Percentiles rank a stretch among this genome's conserved stretches.
phyloP scores from a whole-genome alignment of 495 filamentous ascomycete species.

The Jackrogersella minutella region DNA sequence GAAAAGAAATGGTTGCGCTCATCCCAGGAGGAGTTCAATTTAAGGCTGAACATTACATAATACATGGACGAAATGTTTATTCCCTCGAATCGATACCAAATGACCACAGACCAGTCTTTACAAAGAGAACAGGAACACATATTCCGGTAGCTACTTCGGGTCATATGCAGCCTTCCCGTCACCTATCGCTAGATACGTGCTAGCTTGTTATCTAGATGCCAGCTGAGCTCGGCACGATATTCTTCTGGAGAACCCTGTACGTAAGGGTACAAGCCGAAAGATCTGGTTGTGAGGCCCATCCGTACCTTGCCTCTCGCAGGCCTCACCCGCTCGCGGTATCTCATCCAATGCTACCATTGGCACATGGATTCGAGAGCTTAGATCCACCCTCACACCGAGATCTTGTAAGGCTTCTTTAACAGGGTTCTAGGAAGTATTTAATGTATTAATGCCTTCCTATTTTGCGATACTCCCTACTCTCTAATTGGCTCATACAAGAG shows the following conservation, averaged over 20 bases:
- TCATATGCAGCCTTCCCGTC: constrained; percentile 9
- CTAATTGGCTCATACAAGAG: constrained; percentile 9
- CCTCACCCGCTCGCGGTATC: constrained; percentile 25
- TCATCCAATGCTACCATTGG: constrained; percentile 9
- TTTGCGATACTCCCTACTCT: constrained; percentile 18
- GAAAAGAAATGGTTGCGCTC: neutral
- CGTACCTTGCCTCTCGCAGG: constrained; percentile 12
- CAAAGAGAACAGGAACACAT: neutral
- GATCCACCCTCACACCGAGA: constrained; percentile 33
- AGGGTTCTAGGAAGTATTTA: constrained; percentile 28
- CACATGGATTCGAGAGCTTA: constrained; percentile 24
- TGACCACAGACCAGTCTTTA: neutral
- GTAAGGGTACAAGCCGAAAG: constrained; percentile 27
- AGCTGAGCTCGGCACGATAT: constrained; percentile 3
- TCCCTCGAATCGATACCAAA: neutral
- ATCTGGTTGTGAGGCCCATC: constrained; percentile 20
- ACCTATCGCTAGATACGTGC: neutral
- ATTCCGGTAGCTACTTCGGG: neutral
- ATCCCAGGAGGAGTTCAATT: neutral
- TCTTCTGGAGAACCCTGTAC: constrained; percentile 28
- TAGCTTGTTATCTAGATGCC: constrained; percentile 10
- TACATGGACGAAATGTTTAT: neutral
- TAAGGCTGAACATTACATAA: neutral
- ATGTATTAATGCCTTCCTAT: constrained; percentile 29
- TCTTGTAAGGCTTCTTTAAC: constrained; percentile 24